These are phyloP conservation scores for Macadamia integrifolia DNA, from an alignment of 164 flowering plant species.

Conservation along the genomic window DNA sequence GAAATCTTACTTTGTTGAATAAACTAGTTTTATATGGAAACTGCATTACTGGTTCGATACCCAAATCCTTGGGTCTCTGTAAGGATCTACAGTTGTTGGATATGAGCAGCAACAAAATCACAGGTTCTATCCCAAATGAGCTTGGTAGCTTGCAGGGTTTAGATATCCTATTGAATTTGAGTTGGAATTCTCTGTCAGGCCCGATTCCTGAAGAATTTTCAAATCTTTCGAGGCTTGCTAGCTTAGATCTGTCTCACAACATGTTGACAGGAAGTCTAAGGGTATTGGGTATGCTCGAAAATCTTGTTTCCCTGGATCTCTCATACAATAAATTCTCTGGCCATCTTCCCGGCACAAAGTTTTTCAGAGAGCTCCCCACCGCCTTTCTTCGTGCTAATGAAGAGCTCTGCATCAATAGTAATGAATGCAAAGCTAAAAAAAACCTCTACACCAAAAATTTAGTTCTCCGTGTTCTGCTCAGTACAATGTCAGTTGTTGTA, in stretches of 20 bases:
- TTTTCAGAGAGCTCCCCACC: slow-evolving; percentile 39
- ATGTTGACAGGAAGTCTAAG: slow-evolving; percentile 36
- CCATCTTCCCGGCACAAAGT: slow-evolving; percentile 40
- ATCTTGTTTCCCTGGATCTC: slow-evolving; percentile 52
- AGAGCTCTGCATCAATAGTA: slow-evolving; percentile 34
- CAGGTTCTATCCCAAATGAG: slow-evolving; percentile 45
- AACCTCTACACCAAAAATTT: slow-evolving; percentile 17
- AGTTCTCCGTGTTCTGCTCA: slow-evolving; percentile 22
- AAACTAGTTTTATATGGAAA: slow-evolving; percentile 45
- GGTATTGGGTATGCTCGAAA: slow-evolving; percentile 40
- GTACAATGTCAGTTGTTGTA: slow-evolving; percentile 11
- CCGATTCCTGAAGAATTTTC: slow-evolving; percentile 41
- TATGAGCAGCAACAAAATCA: slow-evolving; percentile 42
- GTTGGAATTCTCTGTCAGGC: slow-evolving; percentile 46
- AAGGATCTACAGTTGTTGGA: slow-evolving; percentile 50
- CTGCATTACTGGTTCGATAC: slow-evolving; percentile 39
- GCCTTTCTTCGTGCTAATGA: slow-evolving; percentile 34
- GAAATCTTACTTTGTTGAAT: slow-evolving; percentile 41
- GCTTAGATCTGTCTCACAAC: slow-evolving; percentile 55
- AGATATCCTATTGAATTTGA: slow-evolving; percentile 52
- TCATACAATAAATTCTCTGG: slow-evolving; percentile 59
- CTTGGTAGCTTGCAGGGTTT: slow-evolving; percentile 40
- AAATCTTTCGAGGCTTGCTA: slow-evolving; percentile 46
- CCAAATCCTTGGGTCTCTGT: slow-evolving; percentile 44
- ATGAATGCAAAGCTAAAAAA: slow-evolving; percentile 15